phyloP scores from a whole-genome alignment of 768 basidiomycete genomes.

The Amanita muscaria region DNA sequence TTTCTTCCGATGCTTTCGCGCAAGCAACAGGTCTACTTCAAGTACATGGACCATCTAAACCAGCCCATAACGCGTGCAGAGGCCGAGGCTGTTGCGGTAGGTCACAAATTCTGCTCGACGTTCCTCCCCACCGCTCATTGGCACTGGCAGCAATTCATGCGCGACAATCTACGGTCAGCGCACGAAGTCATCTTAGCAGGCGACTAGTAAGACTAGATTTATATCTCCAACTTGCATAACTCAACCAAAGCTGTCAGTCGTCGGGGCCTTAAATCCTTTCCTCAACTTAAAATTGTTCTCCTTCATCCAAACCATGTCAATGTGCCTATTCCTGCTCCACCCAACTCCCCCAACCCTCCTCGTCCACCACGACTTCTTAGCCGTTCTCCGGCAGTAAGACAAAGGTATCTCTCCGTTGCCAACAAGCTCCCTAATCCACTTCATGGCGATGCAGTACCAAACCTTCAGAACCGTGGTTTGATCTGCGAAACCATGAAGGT shows the following conservation, averaged over 20 bases:
- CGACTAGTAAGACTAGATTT: slow-evolving; percentile 38
- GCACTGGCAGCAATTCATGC: slow-evolving; percentile 38
- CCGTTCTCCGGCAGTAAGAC: slow-evolving; percentile 8
- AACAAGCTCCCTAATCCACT: slow-evolving; percentile 2
- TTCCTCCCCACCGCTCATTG: not conserved
- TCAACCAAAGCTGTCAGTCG: slow-evolving; percentile 29
- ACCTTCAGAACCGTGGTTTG: slow-evolving; percentile 36
- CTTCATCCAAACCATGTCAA: slow-evolving; percentile 37
- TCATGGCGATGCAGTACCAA: not conserved
- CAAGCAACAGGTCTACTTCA: slow-evolving; percentile 28
- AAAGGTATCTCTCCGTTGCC: slow-evolving; percentile 8
- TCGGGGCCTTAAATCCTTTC: slow-evolving; percentile 28
- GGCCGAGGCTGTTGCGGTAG: slow-evolving; percentile 37
- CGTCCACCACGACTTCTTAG: slow-evolving; percentile 1
- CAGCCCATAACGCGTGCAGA: slow-evolving; percentile 29
- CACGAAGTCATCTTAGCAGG: slow-evolving; percentile 46
- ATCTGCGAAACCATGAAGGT: slow-evolving; percentile 27
- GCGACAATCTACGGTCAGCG: slow-evolving; percentile 34
- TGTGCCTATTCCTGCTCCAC: slow-evolving; percentile 26
- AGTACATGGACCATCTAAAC: slow-evolving; percentile 32
- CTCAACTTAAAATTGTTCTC: slow-evolving; percentile 35
- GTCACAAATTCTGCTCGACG: slow-evolving; percentile 11
- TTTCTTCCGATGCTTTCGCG: slow-evolving; percentile 31
- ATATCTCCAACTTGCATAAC: not conserved
- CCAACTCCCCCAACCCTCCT: slow-evolving; percentile 10